Conservation (phyloP, 495 filamentous ascomycete species). For the Darksidea phi region DNA sequence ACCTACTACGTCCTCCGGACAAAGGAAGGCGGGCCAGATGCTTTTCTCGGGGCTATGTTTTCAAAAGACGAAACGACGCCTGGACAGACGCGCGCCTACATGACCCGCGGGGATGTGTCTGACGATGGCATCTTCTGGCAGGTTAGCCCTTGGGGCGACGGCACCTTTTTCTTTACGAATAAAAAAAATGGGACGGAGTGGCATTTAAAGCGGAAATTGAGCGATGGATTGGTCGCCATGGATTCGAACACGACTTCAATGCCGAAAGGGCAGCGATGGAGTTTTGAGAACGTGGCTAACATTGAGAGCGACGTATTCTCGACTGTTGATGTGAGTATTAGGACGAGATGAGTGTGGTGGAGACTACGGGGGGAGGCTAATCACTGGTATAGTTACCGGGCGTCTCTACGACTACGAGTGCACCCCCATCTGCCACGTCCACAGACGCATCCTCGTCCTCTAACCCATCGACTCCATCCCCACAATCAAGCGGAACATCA, state of each 20-base stretch:
- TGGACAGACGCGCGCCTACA: slow-evolving; percentile 10
- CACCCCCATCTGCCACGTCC: background rate
- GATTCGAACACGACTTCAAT: slow-evolving; percentile 14
- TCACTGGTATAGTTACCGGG: background rate
- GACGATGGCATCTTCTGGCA: slow-evolving; percentile 25
- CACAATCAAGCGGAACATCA: slow-evolving; percentile 14
- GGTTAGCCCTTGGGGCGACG: slow-evolving; percentile 24
- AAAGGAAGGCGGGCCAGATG: slow-evolving; percentile 20
- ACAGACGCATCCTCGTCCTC: background rate
- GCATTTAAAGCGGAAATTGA: slow-evolving; percentile 17
- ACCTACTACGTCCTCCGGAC: slow-evolving; percentile 20
- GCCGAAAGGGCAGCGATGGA: slow-evolving; percentile 15
- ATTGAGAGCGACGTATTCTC: slow-evolving; percentile 16
- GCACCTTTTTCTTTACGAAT: slow-evolving; percentile 26
- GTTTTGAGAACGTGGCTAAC: slow-evolving; percentile 1
- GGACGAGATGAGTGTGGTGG: background rate
- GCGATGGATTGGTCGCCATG: slow-evolving; percentile 6
- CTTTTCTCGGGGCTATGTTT: slow-evolving; percentile 9
- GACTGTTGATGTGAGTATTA: slow-evolving; percentile 15
- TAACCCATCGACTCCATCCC: too few relatives aligned
- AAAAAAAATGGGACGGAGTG: slow-evolving; percentile 18
- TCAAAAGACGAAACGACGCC: slow-evolving; percentile 3
- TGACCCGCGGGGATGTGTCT: slow-evolving; percentile 6
- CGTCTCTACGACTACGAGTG: background rate
- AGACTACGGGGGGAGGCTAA: too few relatives aligned